Evolutionary conservation across 1,139 yeast genomes (phyloP), one percentile per base, ranked within the genome.

Genomic region (Diutina mesorugosa): DNA sequence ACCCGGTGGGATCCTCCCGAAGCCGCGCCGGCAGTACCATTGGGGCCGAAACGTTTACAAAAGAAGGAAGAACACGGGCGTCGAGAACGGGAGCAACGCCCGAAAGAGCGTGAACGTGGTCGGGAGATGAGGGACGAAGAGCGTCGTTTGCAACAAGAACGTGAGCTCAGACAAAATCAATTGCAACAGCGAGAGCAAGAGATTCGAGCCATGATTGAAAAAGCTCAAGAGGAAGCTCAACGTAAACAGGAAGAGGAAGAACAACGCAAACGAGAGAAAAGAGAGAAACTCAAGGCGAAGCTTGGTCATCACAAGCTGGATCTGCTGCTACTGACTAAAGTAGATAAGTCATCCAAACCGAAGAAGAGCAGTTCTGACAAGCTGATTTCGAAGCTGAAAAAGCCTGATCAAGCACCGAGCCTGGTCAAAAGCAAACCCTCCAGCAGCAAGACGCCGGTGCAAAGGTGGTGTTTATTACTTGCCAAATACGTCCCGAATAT

Each of bases 401-500:
- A 35, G 41, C 41, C 41, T 35, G 41, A 35, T 12, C 41, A 35
- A 5, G 12, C 1, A n/a, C 41, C 14, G 41, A 35, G 41, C 5
- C 6, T 10, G n/a, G n/a, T 10, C 1, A 35, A 35, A 35, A 9
- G n/a, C 41, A 35, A 35, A 35, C 41, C 41, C 14, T 12, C 41
- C 14, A 35, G 41, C 14, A 35, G n/a, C 14, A 35, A 21, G 29
- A 32, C 53, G 12, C 58, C 64, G 12, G 81, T 75, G 57, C 68
- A 72, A 59, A 73, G 73, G 62, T 87, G 91, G 90, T 76, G 77
- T 26, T 74, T 71, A 55, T 68, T 78, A 41, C 82, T 93, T 67
- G 98, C 97, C 2, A 71, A 78, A 30, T 77, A 81, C 63, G 87
- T 93, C 21, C 97, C 98, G 4, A 90, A 90, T 64, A 70, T 87